Conservation (phyloP, 768 basidiomycete species). For the Termitomyces sp. region DNA sequence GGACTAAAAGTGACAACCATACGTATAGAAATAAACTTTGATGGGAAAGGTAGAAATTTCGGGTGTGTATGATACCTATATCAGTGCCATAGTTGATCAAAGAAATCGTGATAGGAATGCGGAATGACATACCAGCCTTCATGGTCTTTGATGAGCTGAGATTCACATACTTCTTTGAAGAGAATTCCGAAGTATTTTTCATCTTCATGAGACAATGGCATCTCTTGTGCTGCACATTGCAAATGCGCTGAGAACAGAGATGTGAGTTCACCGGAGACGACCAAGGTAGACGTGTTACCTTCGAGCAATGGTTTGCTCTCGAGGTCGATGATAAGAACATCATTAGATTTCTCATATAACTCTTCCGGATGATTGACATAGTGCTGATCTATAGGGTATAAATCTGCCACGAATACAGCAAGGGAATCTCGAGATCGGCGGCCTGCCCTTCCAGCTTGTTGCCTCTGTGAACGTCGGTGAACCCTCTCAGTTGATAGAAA, state of each 20-base stretch:
- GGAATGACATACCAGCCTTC: constrained; percentile 66
- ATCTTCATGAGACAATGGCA: constrained; percentile 72
- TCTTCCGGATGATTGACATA: constrained; percentile 69
- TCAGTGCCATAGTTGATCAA: not conserved
- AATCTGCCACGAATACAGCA: constrained; percentile 68
- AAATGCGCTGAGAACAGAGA: constrained; percentile 53
- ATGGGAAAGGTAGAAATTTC: constrained; percentile 75
- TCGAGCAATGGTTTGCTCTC: constrained; percentile 75
- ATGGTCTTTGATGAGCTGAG: constrained; percentile 58
- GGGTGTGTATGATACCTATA: constrained; percentile 80
- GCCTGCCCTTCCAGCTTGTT: constrained; percentile 88
- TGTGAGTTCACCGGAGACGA: not conserved
- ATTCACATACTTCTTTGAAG: constrained; percentile 56
- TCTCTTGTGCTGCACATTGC: constrained; percentile 85
- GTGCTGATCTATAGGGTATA: constrained; percentile 69
- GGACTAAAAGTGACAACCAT: constrained; percentile 5
- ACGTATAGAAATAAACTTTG: constrained; percentile 70
- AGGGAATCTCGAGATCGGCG: constrained; percentile 78
- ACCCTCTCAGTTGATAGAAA: not conserved
- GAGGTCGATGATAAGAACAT: constrained; percentile 68
- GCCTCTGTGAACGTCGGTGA: constrained; percentile 46
- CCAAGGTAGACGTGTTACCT: constrained; percentile 23
- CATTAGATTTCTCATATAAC: constrained; percentile 58
- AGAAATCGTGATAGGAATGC: not conserved
- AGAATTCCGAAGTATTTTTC: constrained; percentile 67